Evolutionary conservation across 768 basidiomycete genomes (phyloP), one percentile per base, ranked within the genome.

Genomic region (Termitomyces sp.): DNA sequence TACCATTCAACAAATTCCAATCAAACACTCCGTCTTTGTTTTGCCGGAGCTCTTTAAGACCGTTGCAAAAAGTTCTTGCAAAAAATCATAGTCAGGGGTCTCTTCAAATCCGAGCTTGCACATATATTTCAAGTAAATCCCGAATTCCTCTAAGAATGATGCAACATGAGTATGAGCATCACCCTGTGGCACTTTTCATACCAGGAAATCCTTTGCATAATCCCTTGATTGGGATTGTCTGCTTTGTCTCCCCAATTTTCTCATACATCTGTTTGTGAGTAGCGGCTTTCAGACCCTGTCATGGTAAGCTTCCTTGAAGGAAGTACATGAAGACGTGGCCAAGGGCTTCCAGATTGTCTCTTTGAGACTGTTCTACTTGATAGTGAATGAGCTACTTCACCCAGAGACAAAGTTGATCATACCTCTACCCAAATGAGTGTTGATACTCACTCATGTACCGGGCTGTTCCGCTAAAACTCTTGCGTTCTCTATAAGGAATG

Each of bases 31-130:
- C 89, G 73, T 98, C 97, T 59, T 99, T 97, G 23, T 86, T 69
- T 63, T 98, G 55, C 85, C 87, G 60, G 85, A 88, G 68, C 84
- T 92, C 78, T 94, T 94, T 73, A 98, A 77, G 47, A 97, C 88
- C 69, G 98, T 98, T 53, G 87, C 80, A 69, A 98, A 98, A 51
- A 99, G 76, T 63, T 98, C 97, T 56, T 95, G 83, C 64, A 99
- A 71, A 74, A 99, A 99, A 66, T 98, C 95, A 68, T 99, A 99
- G 74, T 99, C 97, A 39, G 97, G 97, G 20, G 94, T 91, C 73
- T 99, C 97, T 68, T 98, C 97, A 70, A 99, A 99, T 13, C 96
- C 97, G 60, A 99, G 85, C 69, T 98, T 99, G 58, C 97, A 88
- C 58, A 98, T 97, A 72, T 99, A 99, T 76, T 98, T 98, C 49